Evolutionary conservation across 2,329 filamentous ascomycete genomes (phyloP), one percentile per base, ranked within the genome.

Genomic region (Monilinia laxa): DNA sequence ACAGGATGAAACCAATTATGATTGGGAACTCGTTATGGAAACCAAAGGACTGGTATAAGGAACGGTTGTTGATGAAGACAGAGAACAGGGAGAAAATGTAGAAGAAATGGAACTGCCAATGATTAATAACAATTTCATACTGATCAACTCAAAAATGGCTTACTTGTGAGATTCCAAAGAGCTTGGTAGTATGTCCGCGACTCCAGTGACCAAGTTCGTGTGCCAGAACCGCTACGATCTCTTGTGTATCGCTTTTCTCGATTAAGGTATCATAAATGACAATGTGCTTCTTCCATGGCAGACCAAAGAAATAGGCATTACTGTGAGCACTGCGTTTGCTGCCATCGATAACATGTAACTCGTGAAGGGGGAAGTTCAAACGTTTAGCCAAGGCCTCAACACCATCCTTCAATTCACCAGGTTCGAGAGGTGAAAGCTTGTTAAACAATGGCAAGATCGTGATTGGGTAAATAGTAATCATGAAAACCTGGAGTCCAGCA

Each of bases 251-350:
- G 78, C 90, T 95, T 86, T 98, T 97, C 80, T 97, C 94, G 70
- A 99, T 93, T 70, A 99, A 81, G 6, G 96, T 99, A 77, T 99
- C 95, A 78, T 97, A 99, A 76, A 99, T 96, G 75, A 99, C 95
- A 82, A 99, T 99, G 82, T 98, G 96, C 86, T 98, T 98, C 86
- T 97, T 97, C 93, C 94, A 99, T 53, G 95, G 95, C 66, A 99
- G 86, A 68, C 95, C 95, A 74, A 96, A 97, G 82, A 99, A 99
- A 80, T 96, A 96, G 25, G 92, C 91, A 76, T 96, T 96, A 80
- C 90, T 93, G 80, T 96, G 92, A 31, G 91, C 90, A 76, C 89
- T 92, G 73, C 92, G 86, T 82, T 94, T 94, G 81, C 90, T 93
- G 60, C 92, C 92, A 77, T 96, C 92, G 75, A 99, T 99, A 75